A percentile compares a stretch with the other conserved stretches of the same genome.
Evolutionary conservation across 2,329 filamentous ascomycete genomes (phyloP).

Genomic region (Leptographium radiaticola): DNA sequence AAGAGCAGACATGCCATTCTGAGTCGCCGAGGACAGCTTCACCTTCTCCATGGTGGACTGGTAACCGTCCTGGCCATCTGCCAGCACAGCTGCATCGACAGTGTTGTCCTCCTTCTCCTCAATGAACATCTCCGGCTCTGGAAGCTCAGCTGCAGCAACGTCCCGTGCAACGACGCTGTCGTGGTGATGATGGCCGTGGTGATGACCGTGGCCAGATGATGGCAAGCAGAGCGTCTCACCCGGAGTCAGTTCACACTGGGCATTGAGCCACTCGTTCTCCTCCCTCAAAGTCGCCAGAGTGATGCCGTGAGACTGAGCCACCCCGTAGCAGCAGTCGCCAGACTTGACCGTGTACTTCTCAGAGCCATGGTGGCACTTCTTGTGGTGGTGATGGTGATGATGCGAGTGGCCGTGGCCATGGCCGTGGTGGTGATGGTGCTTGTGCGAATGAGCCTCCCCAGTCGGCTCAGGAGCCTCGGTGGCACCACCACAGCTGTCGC

Average conservation of each 20-base stretch:
- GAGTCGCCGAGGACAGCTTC: not conserved
- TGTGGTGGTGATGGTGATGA: not conserved
- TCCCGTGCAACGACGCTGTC: not conserved
- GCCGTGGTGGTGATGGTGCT: not conserved
- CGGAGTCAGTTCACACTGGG: not conserved
- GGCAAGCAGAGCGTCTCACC: slow-evolving; percentile 6
- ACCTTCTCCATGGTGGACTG: not conserved
- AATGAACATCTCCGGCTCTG: not conserved
- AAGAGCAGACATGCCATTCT: not conserved
- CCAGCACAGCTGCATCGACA: not conserved
- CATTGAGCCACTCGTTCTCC: slow-evolving; percentile 2
- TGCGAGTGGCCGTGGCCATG: not conserved
- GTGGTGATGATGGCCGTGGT: not conserved
- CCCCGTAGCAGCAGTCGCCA: slow-evolving; percentile 4
- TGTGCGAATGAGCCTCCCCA: not conserved
- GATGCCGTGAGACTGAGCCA: slow-evolving; percentile 1
- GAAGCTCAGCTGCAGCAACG: not conserved
- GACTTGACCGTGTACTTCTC: not conserved
- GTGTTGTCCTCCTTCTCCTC: not conserved
- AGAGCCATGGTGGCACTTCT: not conserved
- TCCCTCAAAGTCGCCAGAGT: not conserved
- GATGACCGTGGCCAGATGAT: not conserved
- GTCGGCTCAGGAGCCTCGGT: not conserved
- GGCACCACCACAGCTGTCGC: too few species aligned
- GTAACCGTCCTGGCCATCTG: not conserved